Conservation (phyloP, 1,284 basidiomycete species). For the Erythrobasidium hasegawianum region DNA sequence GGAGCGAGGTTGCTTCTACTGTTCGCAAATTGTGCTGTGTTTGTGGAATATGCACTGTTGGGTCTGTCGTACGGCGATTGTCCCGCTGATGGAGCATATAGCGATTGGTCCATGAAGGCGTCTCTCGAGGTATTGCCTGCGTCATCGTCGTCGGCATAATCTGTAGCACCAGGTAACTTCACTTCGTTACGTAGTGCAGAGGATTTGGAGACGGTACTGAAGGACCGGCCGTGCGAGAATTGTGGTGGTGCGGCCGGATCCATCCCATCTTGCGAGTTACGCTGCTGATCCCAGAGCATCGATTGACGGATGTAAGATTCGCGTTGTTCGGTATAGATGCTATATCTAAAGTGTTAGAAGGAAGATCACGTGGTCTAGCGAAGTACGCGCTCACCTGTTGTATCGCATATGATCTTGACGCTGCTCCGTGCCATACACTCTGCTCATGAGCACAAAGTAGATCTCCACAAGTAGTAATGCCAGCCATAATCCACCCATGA, state of each 20-base stretch:
- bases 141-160: constrained; percentile 14
- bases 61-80: constrained; percentile 6
- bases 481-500: constrained; percentile 81
- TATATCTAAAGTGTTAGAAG: neutral
- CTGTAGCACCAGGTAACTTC: neutral
- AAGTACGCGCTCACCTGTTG: constrained; percentile 12
- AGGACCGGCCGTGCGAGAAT: constrained; percentile 26
- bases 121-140: constrained; percentile 8
- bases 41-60: neutral
- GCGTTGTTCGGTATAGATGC: constrained; percentile 32
- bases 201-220: constrained; percentile 28
- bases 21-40: constrained; percentile 1
- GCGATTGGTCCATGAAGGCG: constrained; percentile 24
- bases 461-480: constrained; percentile 67
- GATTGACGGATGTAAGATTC: constrained; percentile 31
- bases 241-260: constrained; percentile 15
- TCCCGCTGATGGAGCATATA: constrained; percentile 5
- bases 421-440: constrained; percentile 69
- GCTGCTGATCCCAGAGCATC: constrained; percentile 27
- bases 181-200: constrained; percentile 35
- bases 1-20: constrained; percentile 32
- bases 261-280: constrained; percentile 3
- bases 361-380: neutral
- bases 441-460: constrained; percentile 66
- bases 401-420: constrained; percentile 42